These are phyloP conservation scores for Fusarium sp. DNA, from an alignment of 2,329 filamentous ascomycete genomes.

Conservation along the genomic window DNA sequence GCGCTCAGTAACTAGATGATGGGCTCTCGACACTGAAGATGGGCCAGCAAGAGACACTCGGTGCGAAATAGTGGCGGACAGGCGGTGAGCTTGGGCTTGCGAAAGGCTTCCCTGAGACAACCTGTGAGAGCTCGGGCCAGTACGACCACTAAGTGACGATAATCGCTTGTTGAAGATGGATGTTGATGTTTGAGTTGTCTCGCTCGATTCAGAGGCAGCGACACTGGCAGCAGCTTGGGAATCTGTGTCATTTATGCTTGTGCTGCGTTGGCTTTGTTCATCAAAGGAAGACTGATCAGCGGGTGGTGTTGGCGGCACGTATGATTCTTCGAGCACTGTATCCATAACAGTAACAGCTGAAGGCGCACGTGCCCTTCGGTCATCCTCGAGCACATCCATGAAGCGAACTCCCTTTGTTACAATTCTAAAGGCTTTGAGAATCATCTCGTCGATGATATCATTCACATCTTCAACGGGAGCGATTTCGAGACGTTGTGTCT, in stretches of 20 bases:
- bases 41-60: conserved; percentile 80
- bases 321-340: conserved; percentile 67
- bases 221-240: conserved; percentile 51
- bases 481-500: conserved; percentile 66
- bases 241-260: conserved; percentile 54
- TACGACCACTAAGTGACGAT: conserved; percentile 55
- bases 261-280: conserved; percentile 45
- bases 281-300: conserved; percentile 65
- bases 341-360: conserved; percentile 69
- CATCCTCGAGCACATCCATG: conserved; percentile 82
- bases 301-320: conserved; percentile 70
- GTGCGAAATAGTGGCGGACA: conserved; percentile 71
- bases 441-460: conserved; percentile 89
- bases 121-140: conserved; percentile 45
- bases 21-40: conserved; percentile 68
- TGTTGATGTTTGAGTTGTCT: conserved; percentile 48
- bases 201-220: conserved; percentile 49
- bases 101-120: conserved; percentile 50
- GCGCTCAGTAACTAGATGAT: conserved; percentile 84
- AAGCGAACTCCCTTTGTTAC: conserved; percentile 92
- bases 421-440: conserved; percentile 92
- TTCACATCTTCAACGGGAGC: conserved; percentile 69
- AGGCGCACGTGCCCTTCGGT: conserved; percentile 60
- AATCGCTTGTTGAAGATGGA: conserved; percentile 56
- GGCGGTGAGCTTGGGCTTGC: conserved; percentile 54